A percentile compares a stretch with the other conserved stretches of the same genome.
phyloP scores from a whole-genome alignment of 768 basidiomycete genomes.

The Leccinellum luteum region DNA sequence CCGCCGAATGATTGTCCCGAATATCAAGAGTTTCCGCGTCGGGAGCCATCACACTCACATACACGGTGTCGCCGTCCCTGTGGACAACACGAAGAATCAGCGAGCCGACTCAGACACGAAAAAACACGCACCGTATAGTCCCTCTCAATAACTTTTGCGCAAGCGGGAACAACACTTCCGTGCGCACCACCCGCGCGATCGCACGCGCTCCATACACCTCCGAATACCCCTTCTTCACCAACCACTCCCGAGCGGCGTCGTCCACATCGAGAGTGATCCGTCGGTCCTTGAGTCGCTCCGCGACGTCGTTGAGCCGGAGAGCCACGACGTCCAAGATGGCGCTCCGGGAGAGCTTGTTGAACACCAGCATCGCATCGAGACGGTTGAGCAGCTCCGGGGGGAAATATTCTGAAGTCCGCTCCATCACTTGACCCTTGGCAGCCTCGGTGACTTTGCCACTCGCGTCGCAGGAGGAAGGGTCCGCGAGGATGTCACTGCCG shows the following conservation, averaged over 20 bases:
- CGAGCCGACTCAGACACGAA: background rate
- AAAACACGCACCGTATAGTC: slow-evolving; percentile 59
- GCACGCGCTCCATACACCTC: slow-evolving; percentile 85
- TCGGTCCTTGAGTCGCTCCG: slow-evolving; percentile 57
- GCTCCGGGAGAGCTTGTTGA: slow-evolving; percentile 79
- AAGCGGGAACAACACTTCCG: slow-evolving; percentile 77
- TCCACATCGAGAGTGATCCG: slow-evolving; percentile 74
- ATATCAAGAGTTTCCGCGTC: background rate
- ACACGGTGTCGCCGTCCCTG: background rate
- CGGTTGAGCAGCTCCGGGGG: slow-evolving; percentile 90
- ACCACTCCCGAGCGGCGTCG: slow-evolving; percentile 57
- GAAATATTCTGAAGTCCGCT: slow-evolving; percentile 76
- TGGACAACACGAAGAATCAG: background rate
- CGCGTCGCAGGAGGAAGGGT: slow-evolving; percentile 55
- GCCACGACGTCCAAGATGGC: slow-evolving; percentile 79
- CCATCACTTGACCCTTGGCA: slow-evolving; percentile 66
- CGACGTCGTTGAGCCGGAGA: slow-evolving; percentile 73
- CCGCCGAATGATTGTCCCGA: background rate
- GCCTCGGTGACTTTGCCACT: slow-evolving; percentile 63
- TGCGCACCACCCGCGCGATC: slow-evolving; percentile 82
- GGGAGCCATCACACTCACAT: background rate
- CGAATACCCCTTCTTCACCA: slow-evolving; percentile 77
- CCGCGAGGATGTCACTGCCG: slow-evolving; percentile 75
- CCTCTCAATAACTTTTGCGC: slow-evolving; percentile 79
- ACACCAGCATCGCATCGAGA: slow-evolving; percentile 82